phyloP scores from a whole-genome alignment of 2,329 filamentous ascomycete genomes.

The Paraphaeosphaeria sporulosa region DNA sequence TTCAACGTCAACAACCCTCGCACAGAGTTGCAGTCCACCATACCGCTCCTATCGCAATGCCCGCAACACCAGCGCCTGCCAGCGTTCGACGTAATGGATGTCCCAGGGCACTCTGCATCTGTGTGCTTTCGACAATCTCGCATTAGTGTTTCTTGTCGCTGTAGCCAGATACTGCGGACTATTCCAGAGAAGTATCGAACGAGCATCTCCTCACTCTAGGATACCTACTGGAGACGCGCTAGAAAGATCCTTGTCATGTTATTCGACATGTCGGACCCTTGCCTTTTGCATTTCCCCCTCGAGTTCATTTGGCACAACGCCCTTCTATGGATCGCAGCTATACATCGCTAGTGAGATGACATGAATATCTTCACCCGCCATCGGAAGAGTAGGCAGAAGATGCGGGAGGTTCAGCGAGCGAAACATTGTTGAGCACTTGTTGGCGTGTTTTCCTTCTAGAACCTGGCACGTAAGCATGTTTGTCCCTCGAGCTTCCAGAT shows the following conservation, averaged over 20 bases:
- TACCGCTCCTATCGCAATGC: not conserved
- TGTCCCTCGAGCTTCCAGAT: not conserved
- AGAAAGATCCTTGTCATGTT: not conserved
- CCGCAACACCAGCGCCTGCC: not conserved
- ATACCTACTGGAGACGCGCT: not conserved
- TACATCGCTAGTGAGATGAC: not conserved
- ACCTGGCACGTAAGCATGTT: not conserved
- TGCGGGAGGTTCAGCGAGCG: not conserved
- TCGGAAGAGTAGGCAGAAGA: not conserved
- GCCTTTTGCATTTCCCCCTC: not conserved
- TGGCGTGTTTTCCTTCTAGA: not conserved
- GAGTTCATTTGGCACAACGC: not conserved
- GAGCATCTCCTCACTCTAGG: not conserved
- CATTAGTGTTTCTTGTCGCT: not conserved
- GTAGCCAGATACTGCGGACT: not conserved
- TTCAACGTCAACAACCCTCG: not conserved
- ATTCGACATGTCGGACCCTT: not conserved
- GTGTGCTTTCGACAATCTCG: not conserved
- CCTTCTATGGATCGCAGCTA: not conserved
- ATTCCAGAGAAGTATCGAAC: not conserved
- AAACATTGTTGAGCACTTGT: not conserved
- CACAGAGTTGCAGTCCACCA: not conserved
- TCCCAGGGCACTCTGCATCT: not conserved
- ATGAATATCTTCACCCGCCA: not conserved
- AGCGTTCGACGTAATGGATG: not conserved